Evolutionary conservation across 2,329 filamentous ascomycete species (phyloP).

Genomic region (Claviceps sp.): DNA sequence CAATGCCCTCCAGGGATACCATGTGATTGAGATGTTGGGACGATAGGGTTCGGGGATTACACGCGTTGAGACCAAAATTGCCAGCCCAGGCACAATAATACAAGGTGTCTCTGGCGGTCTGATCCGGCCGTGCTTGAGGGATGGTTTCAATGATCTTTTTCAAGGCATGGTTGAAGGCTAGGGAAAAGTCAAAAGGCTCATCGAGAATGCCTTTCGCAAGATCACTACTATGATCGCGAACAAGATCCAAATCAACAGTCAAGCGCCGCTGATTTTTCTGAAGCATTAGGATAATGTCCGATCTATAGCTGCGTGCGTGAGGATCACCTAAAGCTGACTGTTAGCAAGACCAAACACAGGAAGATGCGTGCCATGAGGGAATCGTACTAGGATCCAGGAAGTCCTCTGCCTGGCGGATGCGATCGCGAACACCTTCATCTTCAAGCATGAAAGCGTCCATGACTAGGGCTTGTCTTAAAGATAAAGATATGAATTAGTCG

Average conservation of each 20-base stretch:
- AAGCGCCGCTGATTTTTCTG: conserved; percentile 53
- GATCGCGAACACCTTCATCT: conserved; percentile 74
- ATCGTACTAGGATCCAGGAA: conserved; percentile 85
- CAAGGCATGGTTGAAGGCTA: conserved; percentile 81
- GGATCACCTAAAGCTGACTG: conserved; percentile 28
- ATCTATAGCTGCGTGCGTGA: conserved; percentile 61
- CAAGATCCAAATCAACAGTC: conserved; percentile 74
- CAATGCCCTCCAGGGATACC: conserved; percentile 94
- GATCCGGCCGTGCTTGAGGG: conserved; percentile 59
- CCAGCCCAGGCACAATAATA: conserved; percentile 98
- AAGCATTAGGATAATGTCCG: conserved; percentile 72
- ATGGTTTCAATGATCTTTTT: conserved; percentile 78
- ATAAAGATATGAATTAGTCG: background rate
- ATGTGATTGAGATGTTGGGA: conserved; percentile 88
- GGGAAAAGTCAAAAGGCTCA: conserved; percentile 74
- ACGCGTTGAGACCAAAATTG: conserved; percentile 87
- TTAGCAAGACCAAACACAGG: background rate
- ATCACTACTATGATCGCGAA: conserved; percentile 73
- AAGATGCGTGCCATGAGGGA: background rate
- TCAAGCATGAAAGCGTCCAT: conserved; percentile 68
- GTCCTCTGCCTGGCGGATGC: conserved; percentile 76
- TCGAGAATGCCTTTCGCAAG: conserved; percentile 68
- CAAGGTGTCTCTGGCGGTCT: conserved; percentile 63
- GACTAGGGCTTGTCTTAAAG: conserved; percentile 7
- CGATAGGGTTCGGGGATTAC: conserved; percentile 85